Base-by-base conservation (phyloP, 192 early-diverging fungal genomes). In the Podila epigama region DNA sequence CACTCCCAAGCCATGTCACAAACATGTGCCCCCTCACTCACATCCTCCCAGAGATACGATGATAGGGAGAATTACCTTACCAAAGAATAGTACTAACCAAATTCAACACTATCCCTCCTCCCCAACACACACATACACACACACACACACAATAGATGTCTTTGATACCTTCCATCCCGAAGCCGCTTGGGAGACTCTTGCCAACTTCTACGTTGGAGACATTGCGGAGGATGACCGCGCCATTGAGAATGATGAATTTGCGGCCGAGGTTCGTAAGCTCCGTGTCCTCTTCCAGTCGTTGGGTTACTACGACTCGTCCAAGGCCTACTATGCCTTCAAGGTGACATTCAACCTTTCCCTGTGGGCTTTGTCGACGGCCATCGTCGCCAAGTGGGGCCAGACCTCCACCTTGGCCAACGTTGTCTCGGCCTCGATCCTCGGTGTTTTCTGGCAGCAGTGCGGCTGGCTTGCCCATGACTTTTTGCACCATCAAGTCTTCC, bases 401-500 rank as follows among this genome's bases (percentile, higher is more conserved):
- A 82, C 82, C 5, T 83, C 84, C 20, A 84, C 80, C 65, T 25
- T 87, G 29, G 63, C 84, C 6, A 89, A 81, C 37, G 81, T 94
- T 15, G 20, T 90, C 12, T 84, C 91, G 1, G 89, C 87, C 10
- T 13, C 77, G 11, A 51, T 92, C 12, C 53, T 93, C 64, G 93
- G 88, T 34, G 37, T 93, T 42, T 93, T 91, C 61, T 95, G 88
- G 89, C 93, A 95, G 65, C 93, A 95, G 68, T 91, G 84, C 69
- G 92, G 91, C 20, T 95, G 93, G 93, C 79, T 94, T 20, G 85
- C 93, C 13, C 93, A 95, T 66, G 92, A 95, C 66, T 91, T 92
- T 66, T 81, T 86, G 60, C 93, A 95, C 70, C 91, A 94, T 79
- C 92, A 93, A 60, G 87, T 92, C 28, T 95, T 93, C 79, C 69